These are phyloP conservation scores for Canavalia gladiata DNA, from an alignment of 306 rosid species.

Conservation along the genomic window DNA sequence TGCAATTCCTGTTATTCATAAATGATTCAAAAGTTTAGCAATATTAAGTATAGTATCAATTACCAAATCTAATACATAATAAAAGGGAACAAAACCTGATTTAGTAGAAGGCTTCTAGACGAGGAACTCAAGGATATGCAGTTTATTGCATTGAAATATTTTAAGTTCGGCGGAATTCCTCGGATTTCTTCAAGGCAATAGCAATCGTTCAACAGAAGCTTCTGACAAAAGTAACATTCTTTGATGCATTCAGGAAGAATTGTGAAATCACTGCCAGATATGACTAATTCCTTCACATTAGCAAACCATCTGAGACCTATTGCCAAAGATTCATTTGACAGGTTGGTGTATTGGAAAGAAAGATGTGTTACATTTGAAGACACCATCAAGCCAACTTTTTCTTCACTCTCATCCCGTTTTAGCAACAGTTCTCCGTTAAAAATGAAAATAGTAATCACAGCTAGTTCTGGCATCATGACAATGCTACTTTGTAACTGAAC, in stretches of 20 bases:
- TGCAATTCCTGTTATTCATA: slow-evolving; percentile 1
- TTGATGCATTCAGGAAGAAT: slow-evolving; percentile 4
- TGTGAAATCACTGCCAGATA: neutral
- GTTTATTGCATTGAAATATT: neutral
- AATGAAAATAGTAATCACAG: neutral
- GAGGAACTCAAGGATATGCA: slow-evolving; percentile 32
- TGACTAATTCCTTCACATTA: neutral
- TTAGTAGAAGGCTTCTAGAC: slow-evolving; percentile 12
- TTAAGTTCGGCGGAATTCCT: slow-evolving; percentile 8
- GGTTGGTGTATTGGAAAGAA: rapidly evolving
- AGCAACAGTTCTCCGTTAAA: neutral
- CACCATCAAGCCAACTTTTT: too few species aligned
- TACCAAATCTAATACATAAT: neutral
- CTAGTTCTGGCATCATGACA: neutral
- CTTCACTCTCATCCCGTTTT: neutral
- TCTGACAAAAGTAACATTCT: neutral
- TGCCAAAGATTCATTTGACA: neutral
- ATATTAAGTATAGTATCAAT: neutral
- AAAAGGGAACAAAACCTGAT: neutral
- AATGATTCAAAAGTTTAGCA: neutral
- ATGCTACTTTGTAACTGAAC: neutral
- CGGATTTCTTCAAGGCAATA: neutral
- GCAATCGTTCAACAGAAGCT: neutral
- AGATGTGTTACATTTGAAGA: neutral
- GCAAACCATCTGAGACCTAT: neutral